phyloP scores from a whole-genome alignment of 495 filamentous ascomycete genomes.

The Parmelia sp. region DNA sequence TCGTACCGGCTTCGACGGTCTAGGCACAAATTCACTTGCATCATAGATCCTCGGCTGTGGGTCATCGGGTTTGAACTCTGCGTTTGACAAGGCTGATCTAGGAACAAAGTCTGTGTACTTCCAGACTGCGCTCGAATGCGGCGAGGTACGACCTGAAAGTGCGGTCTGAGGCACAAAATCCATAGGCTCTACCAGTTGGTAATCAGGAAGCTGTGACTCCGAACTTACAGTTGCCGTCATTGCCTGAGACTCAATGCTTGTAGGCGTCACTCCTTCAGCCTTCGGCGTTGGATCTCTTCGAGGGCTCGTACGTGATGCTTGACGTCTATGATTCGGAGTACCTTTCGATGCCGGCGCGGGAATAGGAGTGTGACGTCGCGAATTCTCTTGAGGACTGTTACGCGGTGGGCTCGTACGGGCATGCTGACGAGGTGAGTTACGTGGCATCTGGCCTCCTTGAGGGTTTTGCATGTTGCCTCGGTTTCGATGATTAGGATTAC shows the following conservation, averaged over 20 bases:
- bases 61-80: neutral
- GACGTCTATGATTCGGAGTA: neutral
- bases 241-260: neutral
- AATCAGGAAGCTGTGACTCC: neutral
- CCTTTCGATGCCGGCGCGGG: constrained; percentile 1
- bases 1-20: constrained; percentile 5
- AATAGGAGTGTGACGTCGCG: neutral
- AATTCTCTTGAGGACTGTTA: constrained; percentile 6
- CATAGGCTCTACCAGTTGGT: neutral
- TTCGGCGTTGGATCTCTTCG: neutral
- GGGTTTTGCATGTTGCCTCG: constrained; percentile 9
- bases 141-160: neutral
- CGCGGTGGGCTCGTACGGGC: constrained; percentile 10
- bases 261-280: neutral
- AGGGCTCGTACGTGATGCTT: constrained; percentile 6
- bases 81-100: neutral
- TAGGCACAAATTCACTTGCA: constrained; percentile 10
- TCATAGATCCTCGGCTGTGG: constrained; percentile 7
- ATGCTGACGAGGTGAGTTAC: constrained; percentile 5
- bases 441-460: neutral
- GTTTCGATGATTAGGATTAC: constrained; percentile 15
- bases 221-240: neutral
- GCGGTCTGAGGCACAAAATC: neutral
- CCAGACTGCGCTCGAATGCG: neutral
- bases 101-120: neutral